These are phyloP conservation scores for Salvia hispanica DNA, from an alignment of 257 asterid genomes.

Conservation along the genomic window DNA sequence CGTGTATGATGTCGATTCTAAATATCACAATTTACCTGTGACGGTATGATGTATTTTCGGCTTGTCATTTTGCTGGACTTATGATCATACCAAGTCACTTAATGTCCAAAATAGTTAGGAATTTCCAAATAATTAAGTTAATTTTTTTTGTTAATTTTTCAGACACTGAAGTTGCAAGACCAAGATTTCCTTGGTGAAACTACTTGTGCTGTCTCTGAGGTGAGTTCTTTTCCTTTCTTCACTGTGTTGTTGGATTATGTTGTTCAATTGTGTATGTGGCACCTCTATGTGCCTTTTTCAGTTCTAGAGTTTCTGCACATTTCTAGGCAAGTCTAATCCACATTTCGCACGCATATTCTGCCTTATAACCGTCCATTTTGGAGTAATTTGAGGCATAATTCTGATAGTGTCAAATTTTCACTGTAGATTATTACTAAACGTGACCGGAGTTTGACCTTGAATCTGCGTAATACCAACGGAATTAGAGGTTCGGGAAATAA, in stretches of 20 bases:
- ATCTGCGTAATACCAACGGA: slow-evolving; percentile 48
- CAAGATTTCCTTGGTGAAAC: slow-evolving; percentile 88
- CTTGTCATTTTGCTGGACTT: slow-evolving; percentile 13
- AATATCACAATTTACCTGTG: slow-evolving; percentile 62
- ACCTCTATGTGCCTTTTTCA: neutral
- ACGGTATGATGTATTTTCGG: slow-evolving; percentile 52
- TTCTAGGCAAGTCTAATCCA: neutral
- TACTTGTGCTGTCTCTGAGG: slow-evolving; percentile 72
- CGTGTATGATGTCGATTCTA: slow-evolving; percentile 73
- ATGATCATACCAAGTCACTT: too few species aligned
- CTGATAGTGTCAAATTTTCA: slow-evolving; percentile 23
- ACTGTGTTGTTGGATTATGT: slow-evolving; percentile 4
- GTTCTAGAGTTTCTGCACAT: neutral
- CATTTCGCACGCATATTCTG: neutral
- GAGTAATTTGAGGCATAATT: neutral
- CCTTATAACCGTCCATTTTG: neutral
- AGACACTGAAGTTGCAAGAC: slow-evolving; percentile 61
- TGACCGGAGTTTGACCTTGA: slow-evolving; percentile 51
- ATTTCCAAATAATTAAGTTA: slow-evolving; percentile 3
- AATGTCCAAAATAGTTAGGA: too few species aligned
- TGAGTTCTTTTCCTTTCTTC: slow-evolving; percentile 29
- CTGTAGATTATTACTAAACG: slow-evolving; percentile 63
- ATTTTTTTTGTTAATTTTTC: slow-evolving; percentile 31
- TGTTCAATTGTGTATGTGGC: neutral
- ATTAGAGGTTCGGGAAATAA: slow-evolving; percentile 40